phyloP scores from a whole-genome alignment of 352 stramenopile genomes.

The Aphanomyces invadans region DNA sequence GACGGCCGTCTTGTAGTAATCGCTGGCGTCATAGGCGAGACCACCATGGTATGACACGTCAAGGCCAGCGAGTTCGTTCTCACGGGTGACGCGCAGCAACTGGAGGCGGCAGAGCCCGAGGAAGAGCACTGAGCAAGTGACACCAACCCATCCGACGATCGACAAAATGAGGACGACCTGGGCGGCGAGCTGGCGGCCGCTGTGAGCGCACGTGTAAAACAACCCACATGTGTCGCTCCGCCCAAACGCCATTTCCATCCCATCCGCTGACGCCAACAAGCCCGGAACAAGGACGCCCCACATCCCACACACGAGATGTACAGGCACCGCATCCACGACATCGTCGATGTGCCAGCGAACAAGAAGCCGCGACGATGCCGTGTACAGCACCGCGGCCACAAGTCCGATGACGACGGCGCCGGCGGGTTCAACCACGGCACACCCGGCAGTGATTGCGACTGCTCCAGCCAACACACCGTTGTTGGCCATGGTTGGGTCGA shows the following conservation, averaged over 20 bases:
- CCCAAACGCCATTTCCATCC: slow-evolving; percentile 34
- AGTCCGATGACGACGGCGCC: slow-evolving; percentile 63
- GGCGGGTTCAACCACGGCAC: slow-evolving; percentile 63
- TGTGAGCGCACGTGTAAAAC: background rate
- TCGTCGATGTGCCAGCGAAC: slow-evolving; percentile 68
- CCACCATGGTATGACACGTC: slow-evolving; percentile 73
- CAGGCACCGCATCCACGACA: slow-evolving; percentile 69
- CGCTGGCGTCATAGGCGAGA: slow-evolving; percentile 37
- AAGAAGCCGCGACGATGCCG: slow-evolving; percentile 51
- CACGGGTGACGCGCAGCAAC: slow-evolving; percentile 59
- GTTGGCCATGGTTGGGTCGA: slow-evolving; percentile 54
- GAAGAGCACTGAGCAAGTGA: background rate
- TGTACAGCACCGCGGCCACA: slow-evolving; percentile 44
- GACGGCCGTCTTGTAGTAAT: background rate
- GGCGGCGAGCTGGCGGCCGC: slow-evolving; percentile 44
- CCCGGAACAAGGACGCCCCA: slow-evolving; percentile 56
- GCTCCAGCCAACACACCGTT: slow-evolving; percentile 57
- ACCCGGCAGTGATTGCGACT: slow-evolving; percentile 59
- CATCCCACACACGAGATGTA: slow-evolving; percentile 61
- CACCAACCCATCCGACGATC: background rate
- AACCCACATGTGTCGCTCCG: background rate
- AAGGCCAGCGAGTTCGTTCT: slow-evolving; percentile 71
- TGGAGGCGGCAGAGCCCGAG: slow-evolving; percentile 62
- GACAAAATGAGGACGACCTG: slow-evolving; percentile 54
- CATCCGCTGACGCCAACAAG: slow-evolving; percentile 52